Conservation (phyloP, 441 rosid species). For the Pelargonium cotyledonis region DNA sequence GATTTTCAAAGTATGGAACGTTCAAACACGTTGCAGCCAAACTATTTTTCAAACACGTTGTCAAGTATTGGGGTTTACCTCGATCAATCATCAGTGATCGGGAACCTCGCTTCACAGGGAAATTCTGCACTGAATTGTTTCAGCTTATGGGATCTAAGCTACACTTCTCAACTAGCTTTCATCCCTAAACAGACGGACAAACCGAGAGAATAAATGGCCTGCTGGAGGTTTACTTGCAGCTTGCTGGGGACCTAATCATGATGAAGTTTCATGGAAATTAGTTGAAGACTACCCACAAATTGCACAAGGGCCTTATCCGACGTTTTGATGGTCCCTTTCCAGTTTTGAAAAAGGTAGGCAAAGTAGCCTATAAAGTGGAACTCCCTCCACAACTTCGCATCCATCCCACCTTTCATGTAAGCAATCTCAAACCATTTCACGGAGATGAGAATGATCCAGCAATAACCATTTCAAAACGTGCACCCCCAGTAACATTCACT, state of each 20-base stretch:
- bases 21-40: no score
- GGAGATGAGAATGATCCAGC: neutral
- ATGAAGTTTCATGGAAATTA: no score
- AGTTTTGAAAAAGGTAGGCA: neutral
- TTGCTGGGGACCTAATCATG: neutral
- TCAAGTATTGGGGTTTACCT: no score
- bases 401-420: neutral
- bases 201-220: neutral
- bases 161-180: neutral
- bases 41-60: no score
- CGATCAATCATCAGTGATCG: neutral
- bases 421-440: neutral
- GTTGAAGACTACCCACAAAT: no score
- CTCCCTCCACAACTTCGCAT: neutral
- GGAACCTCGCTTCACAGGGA: neutral
- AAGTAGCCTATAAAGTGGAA: conserved; percentile 5
- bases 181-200: neutral
- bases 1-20: no score
- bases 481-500: no score
- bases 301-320: neutral
- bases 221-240: neutral
- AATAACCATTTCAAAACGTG: no score
- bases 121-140: neutral
- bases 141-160: neutral
- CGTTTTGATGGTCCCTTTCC: conserved; percentile 8